Conservation (phyloP, 2,329 filamentous ascomycete species). For the Geosmithia morbida region DNA sequence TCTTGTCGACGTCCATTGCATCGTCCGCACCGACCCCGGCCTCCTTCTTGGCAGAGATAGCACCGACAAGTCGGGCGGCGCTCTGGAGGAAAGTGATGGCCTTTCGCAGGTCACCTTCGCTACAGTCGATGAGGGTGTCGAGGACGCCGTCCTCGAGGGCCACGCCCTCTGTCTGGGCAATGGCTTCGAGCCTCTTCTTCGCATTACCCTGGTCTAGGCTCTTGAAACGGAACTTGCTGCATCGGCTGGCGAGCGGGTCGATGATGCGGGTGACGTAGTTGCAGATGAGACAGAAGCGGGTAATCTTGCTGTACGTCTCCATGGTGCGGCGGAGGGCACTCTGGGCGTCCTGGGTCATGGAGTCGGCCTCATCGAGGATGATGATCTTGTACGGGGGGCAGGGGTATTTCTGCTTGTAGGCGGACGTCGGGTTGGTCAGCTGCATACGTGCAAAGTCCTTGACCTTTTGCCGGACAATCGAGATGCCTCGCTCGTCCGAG, state of each 20-base stretch:
- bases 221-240: conserved; percentile 97
- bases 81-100: conserved; percentile 95
- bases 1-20: conserved; percentile 44
- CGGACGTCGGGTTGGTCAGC: conserved; percentile 64
- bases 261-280: conserved; percentile 99
- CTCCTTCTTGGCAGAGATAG: conserved; percentile 33
- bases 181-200: conserved; percentile 62
- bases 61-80: conserved; percentile 75
- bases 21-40: conserved; percentile 31
- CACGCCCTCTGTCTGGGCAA: conserved; percentile 69
- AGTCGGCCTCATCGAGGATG: conserved; percentile 94
- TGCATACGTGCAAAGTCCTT: conserved; percentile 97
- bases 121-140: conserved; percentile 72
- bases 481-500: conserved; percentile 95
- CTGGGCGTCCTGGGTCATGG: conserved; percentile 98
- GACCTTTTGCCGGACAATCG: conserved; percentile 92
- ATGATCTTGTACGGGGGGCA: conserved; percentile 99
- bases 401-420: conserved; percentile 60
- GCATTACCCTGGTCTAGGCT: conserved; percentile 80
- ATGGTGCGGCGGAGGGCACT: conserved; percentile 85
- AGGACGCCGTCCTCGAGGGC: conserved; percentile 63
- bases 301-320: conserved; percentile 96
- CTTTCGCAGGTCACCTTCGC: conserved; percentile 88
- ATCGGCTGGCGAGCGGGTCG: conserved; percentile 83
- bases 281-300: conserved; percentile 91